These are phyloP conservation scores for Syncephalastrum sp. DNA, from an alignment of 371 early-diverging fungal species.

Conservation along the genomic window DNA sequence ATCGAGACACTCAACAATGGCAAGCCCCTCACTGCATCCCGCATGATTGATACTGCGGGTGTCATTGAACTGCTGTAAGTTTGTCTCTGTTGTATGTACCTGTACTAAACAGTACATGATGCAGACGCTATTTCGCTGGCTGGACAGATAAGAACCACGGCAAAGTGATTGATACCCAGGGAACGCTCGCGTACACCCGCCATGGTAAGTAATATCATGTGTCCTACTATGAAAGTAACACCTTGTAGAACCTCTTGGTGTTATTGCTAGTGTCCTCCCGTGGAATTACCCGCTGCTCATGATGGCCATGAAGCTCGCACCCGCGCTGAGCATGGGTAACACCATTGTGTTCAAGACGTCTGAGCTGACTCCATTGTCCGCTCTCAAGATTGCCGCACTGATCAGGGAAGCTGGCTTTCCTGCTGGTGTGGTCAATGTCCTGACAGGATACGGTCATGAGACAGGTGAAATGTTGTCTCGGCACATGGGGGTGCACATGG, in stretches of 20 bases:
- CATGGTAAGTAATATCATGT: conserved; percentile 17
- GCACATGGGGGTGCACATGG: conserved; percentile 50
- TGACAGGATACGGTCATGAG: conserved; percentile 42
- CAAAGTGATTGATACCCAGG: conserved; percentile 47
- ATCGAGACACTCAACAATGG: conserved; percentile 51
- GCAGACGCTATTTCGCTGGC: conserved; percentile 80
- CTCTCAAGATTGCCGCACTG: conserved; percentile 43
- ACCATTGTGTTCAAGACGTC: conserved; percentile 81
- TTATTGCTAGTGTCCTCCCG: conserved; percentile 76
- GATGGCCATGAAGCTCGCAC: conserved; percentile 84
- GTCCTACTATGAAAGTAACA: no score
- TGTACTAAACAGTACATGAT: conserved; percentile 27
- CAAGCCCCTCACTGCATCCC: conserved; percentile 45
- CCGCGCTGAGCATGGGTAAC: conserved; percentile 89
- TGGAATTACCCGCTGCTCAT: conserved; percentile 87
- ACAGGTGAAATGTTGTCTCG: conserved; percentile 33
- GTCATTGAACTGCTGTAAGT: conserved; percentile 22
- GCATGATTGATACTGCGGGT: conserved; percentile 56
- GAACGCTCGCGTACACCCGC: conserved; percentile 62
- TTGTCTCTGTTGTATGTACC: no score
- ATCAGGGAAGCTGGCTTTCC: conserved; percentile 51
- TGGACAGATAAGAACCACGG: conserved; percentile 76
- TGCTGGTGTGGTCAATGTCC: conserved; percentile 77
- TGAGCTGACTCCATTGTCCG: conserved; percentile 64
- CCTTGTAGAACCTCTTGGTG: conserved; percentile 71